Conservation (phyloP, 106 monocot genomes). For the Allium cepa region DNA sequence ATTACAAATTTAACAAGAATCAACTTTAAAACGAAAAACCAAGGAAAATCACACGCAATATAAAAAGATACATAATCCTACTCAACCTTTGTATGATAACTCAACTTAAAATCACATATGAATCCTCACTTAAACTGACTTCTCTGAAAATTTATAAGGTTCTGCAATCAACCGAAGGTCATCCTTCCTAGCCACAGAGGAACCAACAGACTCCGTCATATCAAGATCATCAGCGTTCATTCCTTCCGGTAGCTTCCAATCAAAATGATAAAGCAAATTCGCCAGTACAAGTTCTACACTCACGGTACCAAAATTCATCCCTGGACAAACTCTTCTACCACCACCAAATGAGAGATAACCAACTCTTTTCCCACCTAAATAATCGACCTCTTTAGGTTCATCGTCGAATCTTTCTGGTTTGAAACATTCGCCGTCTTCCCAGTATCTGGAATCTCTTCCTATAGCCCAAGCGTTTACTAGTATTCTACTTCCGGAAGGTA, state of each 20-base stretch:
- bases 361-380: background rate
- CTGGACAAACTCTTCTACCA: conserved; percentile 12
- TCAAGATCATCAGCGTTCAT: conserved; percentile 1
- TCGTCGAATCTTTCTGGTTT: conserved; percentile 2
- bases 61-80: too few relatives aligned
- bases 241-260: conserved; percentile 1
- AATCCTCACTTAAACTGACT: too few relatives aligned
- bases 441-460: conserved; percentile 4
- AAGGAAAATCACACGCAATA: too few relatives aligned
- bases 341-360: conserved; percentile 5
- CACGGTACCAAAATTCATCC: background rate
- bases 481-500: background rate
- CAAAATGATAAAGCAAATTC: conserved; percentile 1
- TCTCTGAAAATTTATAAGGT: background rate
- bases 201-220: conserved; percentile 3
- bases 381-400: background rate
- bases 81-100: too few relatives aligned
- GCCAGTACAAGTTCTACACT: conserved; percentile 6
- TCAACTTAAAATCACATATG: too few relatives aligned
- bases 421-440: conserved; percentile 5
- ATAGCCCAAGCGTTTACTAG: conserved; percentile 13
- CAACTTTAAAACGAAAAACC: too few relatives aligned
- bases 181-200: background rate
- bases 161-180: background rate
- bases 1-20: too few relatives aligned